These are phyloP conservation scores for Thermothelomyces thermophilus DNA, from an alignment of 2,329 filamentous ascomycete species.

Conservation along the genomic window DNA sequence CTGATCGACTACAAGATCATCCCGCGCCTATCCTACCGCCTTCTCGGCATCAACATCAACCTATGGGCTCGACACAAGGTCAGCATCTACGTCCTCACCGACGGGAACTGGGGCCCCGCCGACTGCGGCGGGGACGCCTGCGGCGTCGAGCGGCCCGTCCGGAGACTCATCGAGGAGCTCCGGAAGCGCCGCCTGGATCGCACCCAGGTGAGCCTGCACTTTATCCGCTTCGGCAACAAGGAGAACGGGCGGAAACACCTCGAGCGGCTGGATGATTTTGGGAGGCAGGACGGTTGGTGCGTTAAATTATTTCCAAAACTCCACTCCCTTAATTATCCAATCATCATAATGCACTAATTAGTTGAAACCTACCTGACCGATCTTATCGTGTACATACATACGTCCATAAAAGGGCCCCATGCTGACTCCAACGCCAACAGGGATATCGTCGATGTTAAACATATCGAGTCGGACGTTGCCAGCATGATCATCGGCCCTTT, in stretches of 20 bases:
- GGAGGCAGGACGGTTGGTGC: not conserved
- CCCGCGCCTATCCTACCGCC: not conserved
- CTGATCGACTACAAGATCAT: not conserved
- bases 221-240: not conserved
- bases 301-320: not conserved
- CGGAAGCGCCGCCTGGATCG: not conserved
- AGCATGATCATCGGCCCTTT: not conserved
- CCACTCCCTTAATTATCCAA: too few relatives aligned
- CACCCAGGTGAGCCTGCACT: not conserved
- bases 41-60: not conserved
- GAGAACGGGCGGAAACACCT: not conserved
- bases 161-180: not conserved
- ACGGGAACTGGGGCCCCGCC: not conserved
- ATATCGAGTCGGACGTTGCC: not conserved
- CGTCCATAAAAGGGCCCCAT: too few relatives aligned
- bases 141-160: not conserved
- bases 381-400: too few relatives aligned
- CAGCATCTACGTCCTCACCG: not conserved
- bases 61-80: not conserved
- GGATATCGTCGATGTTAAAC: not conserved
- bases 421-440: too few relatives aligned
- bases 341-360: too few relatives aligned
- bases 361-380: too few relatives aligned
- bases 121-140: not conserved
- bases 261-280: not conserved